These are phyloP conservation scores for Inga oerstediana DNA, from an alignment of 306 rosid species.

Conservation along the genomic window DNA sequence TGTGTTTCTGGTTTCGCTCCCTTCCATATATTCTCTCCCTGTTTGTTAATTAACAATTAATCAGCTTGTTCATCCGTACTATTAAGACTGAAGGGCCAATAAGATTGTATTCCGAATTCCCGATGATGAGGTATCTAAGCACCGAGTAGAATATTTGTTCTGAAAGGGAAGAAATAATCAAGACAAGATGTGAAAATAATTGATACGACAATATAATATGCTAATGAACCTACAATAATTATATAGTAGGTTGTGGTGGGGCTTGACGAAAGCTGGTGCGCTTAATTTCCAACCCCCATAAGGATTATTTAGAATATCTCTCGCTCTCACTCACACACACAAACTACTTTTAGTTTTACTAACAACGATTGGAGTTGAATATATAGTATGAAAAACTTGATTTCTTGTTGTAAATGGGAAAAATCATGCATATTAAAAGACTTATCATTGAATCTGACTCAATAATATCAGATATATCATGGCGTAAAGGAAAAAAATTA, in stretches of 20 bases:
- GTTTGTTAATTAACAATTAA: neutral
- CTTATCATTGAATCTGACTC: neutral
- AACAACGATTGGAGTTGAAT: too few relatives aligned
- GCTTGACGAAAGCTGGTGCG: constrained; percentile 18
- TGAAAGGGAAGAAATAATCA: constrained; percentile 19
- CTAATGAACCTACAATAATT: constrained; percentile 36
- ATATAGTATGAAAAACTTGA: neutral
- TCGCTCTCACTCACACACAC: neutral
- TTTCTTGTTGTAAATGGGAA: neutral
- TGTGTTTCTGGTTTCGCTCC: neutral
- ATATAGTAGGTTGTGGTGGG: constrained; percentile 34
- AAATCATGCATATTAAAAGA: neutral
- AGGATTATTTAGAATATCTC: neutral
- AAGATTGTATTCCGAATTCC: neutral
- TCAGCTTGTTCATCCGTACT: neutral
- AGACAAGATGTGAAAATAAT: constrained; percentile 11
- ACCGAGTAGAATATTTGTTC: neutral
- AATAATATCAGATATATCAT: neutral
- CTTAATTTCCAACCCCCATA: constrained; percentile 2
- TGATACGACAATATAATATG: constrained; percentile 24
- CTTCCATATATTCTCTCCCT: neutral
- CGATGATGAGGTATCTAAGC: neutral
- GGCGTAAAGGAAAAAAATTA: too few relatives aligned
- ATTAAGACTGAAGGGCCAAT: neutral
- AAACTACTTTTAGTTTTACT: too few relatives aligned